Evolutionary conservation across 1,284 basidiomycete species (phyloP).

Genomic region (Sporisorium iseilematis-ciliati): DNA sequence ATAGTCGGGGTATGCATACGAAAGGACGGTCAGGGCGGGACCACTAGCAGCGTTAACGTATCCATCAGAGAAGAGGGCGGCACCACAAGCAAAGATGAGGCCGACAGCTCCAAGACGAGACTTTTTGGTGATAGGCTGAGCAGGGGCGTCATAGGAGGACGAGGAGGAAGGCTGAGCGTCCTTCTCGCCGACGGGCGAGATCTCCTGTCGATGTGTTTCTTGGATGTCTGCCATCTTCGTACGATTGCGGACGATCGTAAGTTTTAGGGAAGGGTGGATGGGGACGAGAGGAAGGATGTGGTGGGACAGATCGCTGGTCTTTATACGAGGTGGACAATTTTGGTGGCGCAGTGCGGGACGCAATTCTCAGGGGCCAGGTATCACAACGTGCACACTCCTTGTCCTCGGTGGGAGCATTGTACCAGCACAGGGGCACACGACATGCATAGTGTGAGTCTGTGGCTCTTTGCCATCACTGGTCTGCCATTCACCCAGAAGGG

Average conservation of each 20-base stretch:
- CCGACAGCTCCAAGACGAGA: conserved; percentile 35
- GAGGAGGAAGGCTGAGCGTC: conserved; percentile 1
- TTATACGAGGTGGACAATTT: neutral
- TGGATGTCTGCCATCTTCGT: conserved; percentile 35
- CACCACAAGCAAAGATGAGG: conserved; percentile 65
- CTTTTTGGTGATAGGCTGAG: conserved; percentile 29
- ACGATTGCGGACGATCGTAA: neutral
- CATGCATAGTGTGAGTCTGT: neutral
- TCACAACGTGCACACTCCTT: neutral
- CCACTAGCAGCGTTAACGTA: conserved; percentile 62
- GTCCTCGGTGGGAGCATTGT: neutral
- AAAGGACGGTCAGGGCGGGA: conserved; percentile 57
- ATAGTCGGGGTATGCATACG: conserved; percentile 41
- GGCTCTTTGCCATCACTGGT: no score
- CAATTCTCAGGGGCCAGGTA: neutral
- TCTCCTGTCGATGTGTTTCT: neutral
- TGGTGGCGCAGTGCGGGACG: neutral
- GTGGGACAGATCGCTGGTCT: neutral
- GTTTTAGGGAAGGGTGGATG: no score
- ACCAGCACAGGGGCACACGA: no score
- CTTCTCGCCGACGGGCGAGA: conserved; percentile 31
- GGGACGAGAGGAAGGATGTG: neutral
- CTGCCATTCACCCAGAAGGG: no score
- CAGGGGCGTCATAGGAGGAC: conserved; percentile 10
- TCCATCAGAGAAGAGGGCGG: conserved; percentile 65